Evolutionary conservation across 805 yeast genomes (phyloP).

Genomic region (Kazachstania viticola): DNA sequence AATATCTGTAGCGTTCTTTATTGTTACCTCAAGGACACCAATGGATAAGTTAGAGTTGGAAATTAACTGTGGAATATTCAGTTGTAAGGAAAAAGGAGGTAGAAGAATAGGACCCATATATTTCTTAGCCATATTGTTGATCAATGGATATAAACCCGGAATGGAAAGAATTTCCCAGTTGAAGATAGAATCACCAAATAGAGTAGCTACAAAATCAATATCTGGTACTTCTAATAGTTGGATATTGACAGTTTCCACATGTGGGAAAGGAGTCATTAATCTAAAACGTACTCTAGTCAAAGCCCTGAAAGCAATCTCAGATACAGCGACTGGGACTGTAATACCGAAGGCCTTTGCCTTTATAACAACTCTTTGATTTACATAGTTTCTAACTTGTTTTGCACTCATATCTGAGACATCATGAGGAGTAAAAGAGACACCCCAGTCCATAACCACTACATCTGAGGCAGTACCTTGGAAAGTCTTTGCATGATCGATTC

Average conservation of each 20-base stretch:
- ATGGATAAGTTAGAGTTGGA: conserved; percentile 79
- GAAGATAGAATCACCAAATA: conserved; percentile 66
- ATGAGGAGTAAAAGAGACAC: conserved; percentile 81
- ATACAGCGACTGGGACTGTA: conserved; percentile 64
- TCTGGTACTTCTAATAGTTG: conserved; percentile 76
- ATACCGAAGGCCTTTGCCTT: conserved; percentile 71
- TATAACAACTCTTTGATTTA: conserved; percentile 67
- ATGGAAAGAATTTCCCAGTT: conserved; percentile 76
- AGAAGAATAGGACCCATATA: conserved; percentile 80
- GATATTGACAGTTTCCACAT: conserved; percentile 77
- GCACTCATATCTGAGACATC: conserved; percentile 69
- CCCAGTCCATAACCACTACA: conserved; percentile 96
- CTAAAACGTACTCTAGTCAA: conserved; percentile 68
- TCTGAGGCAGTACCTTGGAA: conserved; percentile 77
- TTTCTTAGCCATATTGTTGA: conserved; percentile 72
- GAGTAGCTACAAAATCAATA: conserved; percentile 66
- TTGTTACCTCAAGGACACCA: conserved; percentile 66
- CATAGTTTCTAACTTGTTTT: conserved; percentile 70
- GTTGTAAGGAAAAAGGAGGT: conserved; percentile 81
- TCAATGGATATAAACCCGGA: conserved; percentile 75
- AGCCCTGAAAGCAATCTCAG: conserved; percentile 65
- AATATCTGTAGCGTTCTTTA: conserved; percentile 53
- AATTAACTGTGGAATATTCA: conserved; percentile 79
- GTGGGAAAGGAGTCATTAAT: conserved; percentile 85
- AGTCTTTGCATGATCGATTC: conserved; percentile 81